These are phyloP conservation scores for Rubroboletus pulcherrimus DNA, from an alignment of 768 basidiomycete species.

Conservation along the genomic window DNA sequence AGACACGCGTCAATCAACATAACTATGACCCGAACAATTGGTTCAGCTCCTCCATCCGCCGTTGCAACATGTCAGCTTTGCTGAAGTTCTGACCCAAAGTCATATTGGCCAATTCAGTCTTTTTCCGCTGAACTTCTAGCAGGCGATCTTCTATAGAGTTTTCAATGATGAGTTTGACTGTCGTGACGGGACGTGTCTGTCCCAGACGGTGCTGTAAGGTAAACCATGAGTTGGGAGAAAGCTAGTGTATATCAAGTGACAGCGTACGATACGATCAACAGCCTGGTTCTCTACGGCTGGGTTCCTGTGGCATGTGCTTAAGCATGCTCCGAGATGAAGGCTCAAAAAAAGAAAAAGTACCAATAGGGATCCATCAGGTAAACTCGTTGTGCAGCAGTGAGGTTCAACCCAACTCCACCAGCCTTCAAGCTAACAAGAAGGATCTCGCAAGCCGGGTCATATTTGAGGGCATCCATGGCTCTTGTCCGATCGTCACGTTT, in stretches of 20 bases:
- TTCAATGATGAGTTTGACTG: constrained; percentile 90
- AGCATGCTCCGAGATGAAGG: background rate
- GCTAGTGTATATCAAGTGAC: background rate
- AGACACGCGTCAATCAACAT: constrained; percentile 17
- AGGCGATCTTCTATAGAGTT: constrained; percentile 91
- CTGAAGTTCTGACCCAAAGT: constrained; percentile 84
- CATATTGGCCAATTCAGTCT: constrained; percentile 91
- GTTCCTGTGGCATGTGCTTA: constrained; percentile 55
- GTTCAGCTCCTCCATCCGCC: constrained; percentile 84
- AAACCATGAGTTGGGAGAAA: background rate
- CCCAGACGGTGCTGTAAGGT: constrained; percentile 83
- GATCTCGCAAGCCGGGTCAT: constrained; percentile 88
- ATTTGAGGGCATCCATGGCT: constrained; percentile 90
- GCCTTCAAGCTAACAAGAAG: constrained; percentile 94
- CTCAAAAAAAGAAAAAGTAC: constrained; percentile 35
- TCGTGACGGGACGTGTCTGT: constrained; percentile 87
- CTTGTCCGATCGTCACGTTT: constrained; percentile 88
- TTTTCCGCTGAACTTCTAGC: constrained; percentile 91
- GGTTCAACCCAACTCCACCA: constrained; percentile 94
- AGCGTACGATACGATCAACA: constrained; percentile 89
- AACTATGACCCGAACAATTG: constrained; percentile 61
- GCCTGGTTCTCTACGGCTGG: constrained; percentile 98
- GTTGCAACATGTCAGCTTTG: constrained; percentile 82
- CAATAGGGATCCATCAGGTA: constrained; percentile 98
- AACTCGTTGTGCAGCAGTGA: constrained; percentile 89